Evolutionary conservation across 2,329 filamentous ascomycete species (phyloP).

Genomic region (Fusarium fujikuroi): DNA sequence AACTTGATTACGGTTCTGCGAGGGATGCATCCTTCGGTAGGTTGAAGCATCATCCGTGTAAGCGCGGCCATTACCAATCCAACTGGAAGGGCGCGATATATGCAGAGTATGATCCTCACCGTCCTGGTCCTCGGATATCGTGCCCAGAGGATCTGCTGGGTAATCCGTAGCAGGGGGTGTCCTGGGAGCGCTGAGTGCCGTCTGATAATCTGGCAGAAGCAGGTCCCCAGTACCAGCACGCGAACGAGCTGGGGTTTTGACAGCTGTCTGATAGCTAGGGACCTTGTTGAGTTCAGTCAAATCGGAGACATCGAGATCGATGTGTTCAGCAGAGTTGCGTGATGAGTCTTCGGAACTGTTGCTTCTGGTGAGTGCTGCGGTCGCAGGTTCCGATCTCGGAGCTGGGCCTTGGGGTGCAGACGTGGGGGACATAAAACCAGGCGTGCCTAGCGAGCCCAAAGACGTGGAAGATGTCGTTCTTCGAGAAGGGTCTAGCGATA

Average conservation of each 20-base stretch:
- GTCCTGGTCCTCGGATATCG: constrained; percentile 48
- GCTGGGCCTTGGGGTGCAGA: constrained; percentile 51
- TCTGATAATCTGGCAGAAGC: constrained; percentile 73
- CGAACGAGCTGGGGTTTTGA: constrained; percentile 70
- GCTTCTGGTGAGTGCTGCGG: constrained; percentile 62
- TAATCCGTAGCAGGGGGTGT: constrained; percentile 56
- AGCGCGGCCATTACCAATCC: constrained; percentile 36
- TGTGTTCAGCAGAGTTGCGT: constrained; percentile 65
- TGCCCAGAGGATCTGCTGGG: constrained; percentile 43
- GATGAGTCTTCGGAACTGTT: constrained; percentile 65
- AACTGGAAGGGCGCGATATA: constrained; percentile 41
- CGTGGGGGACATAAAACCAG: constrained; percentile 58
- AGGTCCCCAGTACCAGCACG: constrained; percentile 60
- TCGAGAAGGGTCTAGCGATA: constrained; percentile 63
- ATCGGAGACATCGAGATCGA: constrained; percentile 68
- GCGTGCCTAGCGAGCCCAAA: constrained; percentile 55
- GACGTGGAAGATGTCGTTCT: constrained; percentile 60
- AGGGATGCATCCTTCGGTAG: constrained; percentile 34
- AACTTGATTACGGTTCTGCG: constrained; percentile 37
- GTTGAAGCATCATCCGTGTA: constrained; percentile 42
- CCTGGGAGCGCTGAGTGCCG: constrained; percentile 65
- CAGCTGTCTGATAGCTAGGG: constrained; percentile 80
- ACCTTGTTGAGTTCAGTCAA: constrained; percentile 76
- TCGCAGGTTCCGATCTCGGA: constrained; percentile 56
- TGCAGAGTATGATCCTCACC: constrained; percentile 42